phyloP scores from a whole-genome alignment of 306 rosid species.

The Castanopsis chinensis region DNA sequence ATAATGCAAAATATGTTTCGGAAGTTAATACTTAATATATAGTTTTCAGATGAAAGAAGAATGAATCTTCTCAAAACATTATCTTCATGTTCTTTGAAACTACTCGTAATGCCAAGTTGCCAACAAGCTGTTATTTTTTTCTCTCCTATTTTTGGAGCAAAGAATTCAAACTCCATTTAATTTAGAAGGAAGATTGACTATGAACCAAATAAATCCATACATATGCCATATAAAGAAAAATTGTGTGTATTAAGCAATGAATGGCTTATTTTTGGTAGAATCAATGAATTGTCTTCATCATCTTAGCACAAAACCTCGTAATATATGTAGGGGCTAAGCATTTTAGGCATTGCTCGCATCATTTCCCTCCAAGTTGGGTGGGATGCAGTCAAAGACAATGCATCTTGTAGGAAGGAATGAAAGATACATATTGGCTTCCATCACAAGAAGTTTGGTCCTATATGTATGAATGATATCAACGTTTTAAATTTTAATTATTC shows the following conservation, averaged over 20 bases:
- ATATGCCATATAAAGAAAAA: background rate
- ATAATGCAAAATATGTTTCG: too few relatives aligned
- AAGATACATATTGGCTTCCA: background rate
- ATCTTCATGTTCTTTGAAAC: too few relatives aligned
- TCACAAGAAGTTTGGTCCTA: background rate
- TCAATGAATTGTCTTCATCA: background rate
- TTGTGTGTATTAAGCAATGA: background rate
- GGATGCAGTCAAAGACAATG: background rate
- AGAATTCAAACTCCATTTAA: too few relatives aligned
- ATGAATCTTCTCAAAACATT: too few relatives aligned
- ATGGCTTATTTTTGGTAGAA: background rate
- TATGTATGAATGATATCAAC: background rate
- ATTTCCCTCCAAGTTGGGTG: slow-evolving; percentile 11
- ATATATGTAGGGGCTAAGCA: background rate
- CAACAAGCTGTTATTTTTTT: too few relatives aligned
- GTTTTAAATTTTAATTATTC: too few relatives aligned
- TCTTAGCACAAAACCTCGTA: background rate
- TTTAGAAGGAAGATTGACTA: too few relatives aligned
- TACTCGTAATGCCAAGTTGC: too few relatives aligned
- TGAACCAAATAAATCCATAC: background rate
- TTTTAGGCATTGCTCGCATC: background rate
- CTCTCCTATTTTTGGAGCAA: too few relatives aligned
- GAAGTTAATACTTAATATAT: too few relatives aligned
- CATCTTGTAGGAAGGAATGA: background rate
- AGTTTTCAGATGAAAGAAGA: too few relatives aligned